These are phyloP conservation scores for Isatis tinctoria DNA, from an alignment of 345 rosid genomes.

Conservation along the genomic window DNA sequence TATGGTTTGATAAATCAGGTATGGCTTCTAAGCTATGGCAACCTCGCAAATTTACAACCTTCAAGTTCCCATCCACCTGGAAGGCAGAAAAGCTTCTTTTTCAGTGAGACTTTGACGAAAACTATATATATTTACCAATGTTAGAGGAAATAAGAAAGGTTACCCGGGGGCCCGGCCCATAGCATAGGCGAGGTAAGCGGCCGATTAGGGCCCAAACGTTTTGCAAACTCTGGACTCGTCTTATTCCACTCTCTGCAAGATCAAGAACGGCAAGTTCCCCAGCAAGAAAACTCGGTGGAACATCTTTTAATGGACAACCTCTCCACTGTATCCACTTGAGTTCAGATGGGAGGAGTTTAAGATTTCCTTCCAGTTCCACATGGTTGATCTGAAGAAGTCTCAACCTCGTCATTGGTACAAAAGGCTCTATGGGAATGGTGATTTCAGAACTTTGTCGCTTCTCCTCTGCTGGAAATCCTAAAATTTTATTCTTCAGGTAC, in stretches of 20 bases:
- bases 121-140: background rate
- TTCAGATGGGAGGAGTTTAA: conserved; percentile 42
- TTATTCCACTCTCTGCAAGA: conserved; percentile 58
- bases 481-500: conserved; percentile 19
- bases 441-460: conserved; percentile 15
- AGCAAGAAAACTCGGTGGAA: conserved; percentile 42
- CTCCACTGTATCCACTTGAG: conserved; percentile 74
- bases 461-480: background rate
- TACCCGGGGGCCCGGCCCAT: too few relatives aligned
- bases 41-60: conserved; percentile 24
- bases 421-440: conserved; percentile 34
- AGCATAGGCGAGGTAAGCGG: too few relatives aligned
- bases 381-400: conserved; percentile 64
- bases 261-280: conserved; percentile 58
- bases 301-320: conserved; percentile 44
- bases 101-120: background rate
- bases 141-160: background rate
- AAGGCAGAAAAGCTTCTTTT: background rate
- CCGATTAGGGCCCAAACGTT: too few relatives aligned
- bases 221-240: conserved; percentile 29
- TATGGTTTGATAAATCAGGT: conserved; percentile 33
- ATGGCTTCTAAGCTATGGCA: conserved; percentile 27
- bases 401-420: conserved; percentile 45
- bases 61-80: conserved; percentile 24
- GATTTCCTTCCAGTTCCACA: conserved; percentile 48